A percentile compares a stretch with the other conserved stretches of the same genome.
These are phyloP conservation scores for Nakataea oryzae DNA, from an alignment of 2,329 filamentous ascomycete species.

Conservation along the genomic window DNA sequence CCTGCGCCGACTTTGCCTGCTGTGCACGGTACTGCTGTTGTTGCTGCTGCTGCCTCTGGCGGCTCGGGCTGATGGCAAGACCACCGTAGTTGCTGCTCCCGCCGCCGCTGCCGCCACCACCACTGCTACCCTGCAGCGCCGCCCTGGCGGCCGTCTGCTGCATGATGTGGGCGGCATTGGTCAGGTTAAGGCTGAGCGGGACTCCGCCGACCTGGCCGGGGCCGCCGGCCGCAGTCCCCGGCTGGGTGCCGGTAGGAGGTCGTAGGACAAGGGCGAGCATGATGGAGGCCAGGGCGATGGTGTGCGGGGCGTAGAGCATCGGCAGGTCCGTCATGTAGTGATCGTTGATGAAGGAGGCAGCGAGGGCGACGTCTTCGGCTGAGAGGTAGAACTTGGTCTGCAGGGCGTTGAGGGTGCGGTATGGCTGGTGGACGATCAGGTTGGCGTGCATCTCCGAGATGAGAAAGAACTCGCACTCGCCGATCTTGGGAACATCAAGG, in stretches of 20 bases:
- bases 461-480: conserved; percentile 87
- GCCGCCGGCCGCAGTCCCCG: neutral
- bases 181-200: conserved; percentile 8
- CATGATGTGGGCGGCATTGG: neutral
- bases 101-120: neutral
- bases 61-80: conserved; percentile 15
- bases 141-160: neutral
- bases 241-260: conserved; percentile 25
- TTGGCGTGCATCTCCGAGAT: conserved; percentile 88
- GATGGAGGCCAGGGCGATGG: conserved; percentile 78
- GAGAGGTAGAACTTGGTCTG: conserved; percentile 59
- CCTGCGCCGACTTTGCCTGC: conserved; percentile 11
- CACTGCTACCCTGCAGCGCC: neutral
- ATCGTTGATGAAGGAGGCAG: conserved; percentile 81
- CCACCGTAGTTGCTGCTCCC: conserved; percentile 18
- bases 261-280: conserved; percentile 76
- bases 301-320: conserved; percentile 73
- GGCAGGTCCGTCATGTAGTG: conserved; percentile 89
- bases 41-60: conserved; percentile 5
- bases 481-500: conserved; percentile 72
- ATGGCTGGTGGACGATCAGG: conserved; percentile 83
- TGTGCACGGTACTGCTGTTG: conserved; percentile 12
- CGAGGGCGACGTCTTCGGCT: conserved; percentile 68
- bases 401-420: conserved; percentile 66
- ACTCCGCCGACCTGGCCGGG: conserved; percentile 7